Evolutionary conservation across 2,329 filamentous ascomycete species (phyloP).

Genomic region (Fusarium sterilihyphosum): DNA sequence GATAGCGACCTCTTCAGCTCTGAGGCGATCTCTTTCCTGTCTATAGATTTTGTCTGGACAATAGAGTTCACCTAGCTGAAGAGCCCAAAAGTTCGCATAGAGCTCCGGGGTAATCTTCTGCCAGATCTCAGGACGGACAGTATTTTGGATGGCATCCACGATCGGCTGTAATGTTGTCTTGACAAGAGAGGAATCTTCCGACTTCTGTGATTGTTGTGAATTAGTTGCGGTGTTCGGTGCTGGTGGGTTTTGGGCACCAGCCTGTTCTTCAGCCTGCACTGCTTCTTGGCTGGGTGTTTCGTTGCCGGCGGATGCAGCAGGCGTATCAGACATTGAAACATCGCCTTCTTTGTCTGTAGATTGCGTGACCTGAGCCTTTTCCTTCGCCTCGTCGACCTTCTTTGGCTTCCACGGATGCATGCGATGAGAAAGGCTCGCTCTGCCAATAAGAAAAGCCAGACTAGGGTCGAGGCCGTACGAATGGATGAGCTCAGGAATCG

Average conservation of each 20-base stretch:
- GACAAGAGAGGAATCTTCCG: constrained; percentile 48
- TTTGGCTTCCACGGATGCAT: constrained; percentile 59
- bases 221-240: constrained; percentile 39
- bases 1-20: constrained; percentile 73
- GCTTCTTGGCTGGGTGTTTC: constrained; percentile 43
- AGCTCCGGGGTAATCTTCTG: constrained; percentile 80
- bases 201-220: constrained; percentile 43
- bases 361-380: constrained; percentile 42
- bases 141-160: constrained; percentile 72
- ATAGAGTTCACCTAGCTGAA: constrained; percentile 83
- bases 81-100: constrained; percentile 91
- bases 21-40: constrained; percentile 75
- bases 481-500: constrained; percentile 75
- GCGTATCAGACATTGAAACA: constrained; percentile 58
- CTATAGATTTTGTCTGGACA: constrained; percentile 82
- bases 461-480: constrained; percentile 83
- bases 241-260: constrained; percentile 35
- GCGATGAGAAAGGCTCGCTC: constrained; percentile 76
- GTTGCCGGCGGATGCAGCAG: constrained; percentile 39
- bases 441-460: constrained; percentile 85
- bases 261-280: constrained; percentile 47
- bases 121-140: constrained; percentile 72
- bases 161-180: constrained; percentile 70
- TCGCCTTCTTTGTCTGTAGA: constrained; percentile 66
- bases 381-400: constrained; percentile 45